A percentile compares a stretch with the other conserved stretches of the same genome.
Conservation (phyloP, 805 yeast genomes). For the Cyberlindnera mrakii region DNA sequence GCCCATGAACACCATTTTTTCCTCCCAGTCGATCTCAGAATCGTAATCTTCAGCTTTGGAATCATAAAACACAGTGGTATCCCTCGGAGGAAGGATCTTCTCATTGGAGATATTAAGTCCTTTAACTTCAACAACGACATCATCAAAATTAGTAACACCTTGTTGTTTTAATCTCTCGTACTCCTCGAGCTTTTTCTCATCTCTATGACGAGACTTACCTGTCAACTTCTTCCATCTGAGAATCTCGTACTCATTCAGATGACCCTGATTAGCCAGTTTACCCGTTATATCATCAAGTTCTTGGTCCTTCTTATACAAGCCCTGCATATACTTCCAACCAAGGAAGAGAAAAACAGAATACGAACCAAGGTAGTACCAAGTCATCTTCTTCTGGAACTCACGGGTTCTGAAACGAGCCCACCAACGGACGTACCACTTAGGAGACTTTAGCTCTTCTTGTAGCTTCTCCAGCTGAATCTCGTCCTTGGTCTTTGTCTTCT, state of each 20-base stretch:
- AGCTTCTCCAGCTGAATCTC: slow-evolving; percentile 27
- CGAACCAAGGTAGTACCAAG: slow-evolving; percentile 56
- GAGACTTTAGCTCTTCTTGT: slow-evolving; percentile 29
- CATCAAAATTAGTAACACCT: slow-evolving; percentile 27
- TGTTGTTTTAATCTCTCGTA: slow-evolving; percentile 48
- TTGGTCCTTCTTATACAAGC: slow-evolving; percentile 57
- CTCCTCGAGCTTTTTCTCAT: slow-evolving; percentile 50
- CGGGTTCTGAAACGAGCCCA: slow-evolving; percentile 49
- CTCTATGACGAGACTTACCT: slow-evolving; percentile 59
- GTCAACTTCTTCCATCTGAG: slow-evolving; percentile 55
- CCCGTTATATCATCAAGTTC: slow-evolving; percentile 41
- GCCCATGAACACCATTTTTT: slow-evolving; percentile 38
- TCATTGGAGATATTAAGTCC: slow-evolving; percentile 29
- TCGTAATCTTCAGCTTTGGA: slow-evolving; percentile 77
- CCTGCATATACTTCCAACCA: slow-evolving; percentile 61
- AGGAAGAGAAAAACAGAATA: slow-evolving; percentile 51
- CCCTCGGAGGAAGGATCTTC: slow-evolving; percentile 60
- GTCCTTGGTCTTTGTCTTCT: slow-evolving; percentile 25
- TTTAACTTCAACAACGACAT: slow-evolving; percentile 23
- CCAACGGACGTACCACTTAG: slow-evolving; percentile 37
- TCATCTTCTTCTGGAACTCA: slow-evolving; percentile 55
- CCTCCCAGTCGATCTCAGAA: slow-evolving; percentile 59
- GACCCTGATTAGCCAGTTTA: slow-evolving; percentile 29
- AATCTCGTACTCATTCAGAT: slow-evolving; percentile 52
- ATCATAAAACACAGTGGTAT: slow-evolving; percentile 78